Evolutionary conservation across 345 rosid genomes (phyloP), one percentile per base, ranked within the genome.

Genomic region (Odontarrhena argentea): DNA sequence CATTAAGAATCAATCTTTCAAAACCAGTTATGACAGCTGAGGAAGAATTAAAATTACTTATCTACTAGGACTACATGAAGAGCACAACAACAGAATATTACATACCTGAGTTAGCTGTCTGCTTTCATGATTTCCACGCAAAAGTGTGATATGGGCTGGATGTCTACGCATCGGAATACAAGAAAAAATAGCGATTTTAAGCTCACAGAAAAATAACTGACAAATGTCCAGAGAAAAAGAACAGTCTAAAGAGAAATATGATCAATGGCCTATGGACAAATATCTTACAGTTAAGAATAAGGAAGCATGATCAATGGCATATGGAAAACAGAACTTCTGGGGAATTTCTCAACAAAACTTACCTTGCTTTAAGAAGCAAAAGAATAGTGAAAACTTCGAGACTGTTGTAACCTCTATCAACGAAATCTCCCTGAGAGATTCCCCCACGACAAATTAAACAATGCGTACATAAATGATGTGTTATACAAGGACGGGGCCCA

Each of bases 61-160:
- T 55, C 12, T 22, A 43, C 13, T 37, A 26, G 50, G n/a, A 43
- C n/a, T 36, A 30, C 0, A 8, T 32, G 26, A 58, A 32, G 30
- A 49, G 65, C 34, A 54, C 6, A 46, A 18, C 12, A 40, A 22
- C 11, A 40, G 59, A 67, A 67, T 8, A 37, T 55, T 1, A 6
- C 73, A 69, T 66, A 95, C 99, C 97, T 95, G 99, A 68, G 99
- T 95, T 70, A 95, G 88, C 76, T 95, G 99, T 75, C 99, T 86
- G 80, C 99, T 95, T 78, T 95, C 98, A 75, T 91, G 98, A 79
- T 95, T 95, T 48, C 99, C 99, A 38, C 99, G 99, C 82, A 95
- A 72, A 72, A 95, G 98, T 63, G 99, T 95, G 65, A 95, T 95
- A 69, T 89, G 80, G 56, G 99, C 98, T 42, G 99, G 99, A 75